Percentiles rank a stretch among this genome's conserved stretches.
Conservation (phyloP, 352 stramenopile species). For the Phytophthora hibernalis region DNA sequence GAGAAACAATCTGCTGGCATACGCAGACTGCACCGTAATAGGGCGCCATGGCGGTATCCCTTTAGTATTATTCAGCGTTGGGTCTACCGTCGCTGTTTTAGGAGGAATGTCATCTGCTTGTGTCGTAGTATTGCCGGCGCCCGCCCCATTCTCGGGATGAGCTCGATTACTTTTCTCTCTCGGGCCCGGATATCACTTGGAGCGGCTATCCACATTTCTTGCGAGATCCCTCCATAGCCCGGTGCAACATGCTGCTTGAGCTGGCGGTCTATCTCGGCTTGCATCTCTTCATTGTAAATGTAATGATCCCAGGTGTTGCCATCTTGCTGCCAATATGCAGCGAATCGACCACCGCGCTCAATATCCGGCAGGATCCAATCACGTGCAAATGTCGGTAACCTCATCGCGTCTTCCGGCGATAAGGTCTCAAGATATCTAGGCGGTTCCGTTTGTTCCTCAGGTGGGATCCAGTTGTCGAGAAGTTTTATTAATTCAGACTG, state of each 20-base stretch:
- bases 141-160: not conserved
- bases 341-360: not conserved
- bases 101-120: slow-evolving; percentile 3
- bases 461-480: not conserved
- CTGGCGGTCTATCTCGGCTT: not conserved
- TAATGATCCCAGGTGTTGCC: slow-evolving; percentile 2
- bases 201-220: too few relatives aligned
- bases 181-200: not conserved
- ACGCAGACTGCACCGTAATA: not conserved
- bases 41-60: not conserved
- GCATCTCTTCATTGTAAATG: not conserved
- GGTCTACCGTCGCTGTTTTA: not conserved
- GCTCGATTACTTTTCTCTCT: not conserved
- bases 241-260: too few relatives aligned
- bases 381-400: not conserved
- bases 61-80: slow-evolving; percentile 6
- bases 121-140: not conserved
- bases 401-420: not conserved
- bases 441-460: not conserved
- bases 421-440: not conserved
- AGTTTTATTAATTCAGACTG: not conserved
- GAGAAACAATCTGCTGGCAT: not conserved
- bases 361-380: not conserved
- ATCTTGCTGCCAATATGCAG: not conserved
- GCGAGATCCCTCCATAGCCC: too few relatives aligned